Conservation (phyloP, 805 yeast genomes). For the Lipomyces orientalis region DNA sequence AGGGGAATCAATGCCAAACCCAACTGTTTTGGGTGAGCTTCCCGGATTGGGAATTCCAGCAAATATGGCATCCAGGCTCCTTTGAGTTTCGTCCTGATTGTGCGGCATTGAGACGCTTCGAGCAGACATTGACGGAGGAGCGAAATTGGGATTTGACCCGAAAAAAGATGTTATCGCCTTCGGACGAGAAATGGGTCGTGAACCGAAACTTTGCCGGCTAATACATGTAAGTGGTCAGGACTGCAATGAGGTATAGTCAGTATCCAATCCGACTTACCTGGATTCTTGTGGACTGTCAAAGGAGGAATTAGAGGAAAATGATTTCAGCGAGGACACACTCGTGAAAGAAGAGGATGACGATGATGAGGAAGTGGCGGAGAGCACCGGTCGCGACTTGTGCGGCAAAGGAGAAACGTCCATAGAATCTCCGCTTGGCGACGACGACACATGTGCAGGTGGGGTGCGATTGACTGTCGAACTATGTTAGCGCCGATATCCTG, state of each 20-base stretch:
- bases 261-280: not conserved
- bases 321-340: conserved; percentile 32
- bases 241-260: not conserved
- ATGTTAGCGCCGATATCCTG: not conserved
- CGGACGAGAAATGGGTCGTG: not conserved
- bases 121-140: not conserved
- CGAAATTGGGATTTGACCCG: not conserved
- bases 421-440: conserved; percentile 27
- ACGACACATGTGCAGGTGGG: conserved; percentile 26
- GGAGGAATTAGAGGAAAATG: conserved; percentile 22
- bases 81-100: not conserved
- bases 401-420: conserved; percentile 36
- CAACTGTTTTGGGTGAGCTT: conserved; percentile 9
- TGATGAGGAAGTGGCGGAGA: conserved; percentile 27
- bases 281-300: conserved; percentile 14
- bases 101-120: not conserved
- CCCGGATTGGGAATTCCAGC: conserved; percentile 15
- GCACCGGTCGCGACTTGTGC: conserved; percentile 24
- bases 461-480: conserved; percentile 19
- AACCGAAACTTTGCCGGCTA: not conserved
- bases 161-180: not conserved
- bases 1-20: conserved; percentile 31
- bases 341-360: conserved; percentile 31
- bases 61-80: conserved; percentile 7
- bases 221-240: not conserved